Percentiles rank a stretch among this genome's conserved stretches.
Conservation (phyloP, 306 rosid species). For the Crataegus laevigata region DNA sequence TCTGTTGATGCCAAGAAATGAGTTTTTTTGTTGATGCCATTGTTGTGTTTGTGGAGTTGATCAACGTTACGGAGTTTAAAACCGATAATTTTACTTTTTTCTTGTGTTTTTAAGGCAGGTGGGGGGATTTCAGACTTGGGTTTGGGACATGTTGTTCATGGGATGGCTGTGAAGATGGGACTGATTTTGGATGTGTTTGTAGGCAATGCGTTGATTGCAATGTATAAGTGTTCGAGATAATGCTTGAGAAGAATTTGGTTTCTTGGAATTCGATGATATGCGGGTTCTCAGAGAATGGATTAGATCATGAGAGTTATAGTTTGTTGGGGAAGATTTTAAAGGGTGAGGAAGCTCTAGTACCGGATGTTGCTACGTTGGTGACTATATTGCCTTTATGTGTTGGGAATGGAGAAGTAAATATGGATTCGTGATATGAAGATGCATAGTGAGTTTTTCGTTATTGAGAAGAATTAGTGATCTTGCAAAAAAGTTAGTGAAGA, state of each 20-base stretch:
- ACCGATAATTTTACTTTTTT: slow-evolving; percentile 69
- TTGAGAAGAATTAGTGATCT: too few species aligned
- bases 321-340: slow-evolving; percentile 36
- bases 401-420: slow-evolving; percentile 29
- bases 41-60: slow-evolving; percentile 32
- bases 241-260: slow-evolving; percentile 59
- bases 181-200: slow-evolving; percentile 52
- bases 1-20: too few species aligned
- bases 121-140: slow-evolving; percentile 35
- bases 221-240: slow-evolving; percentile 54
- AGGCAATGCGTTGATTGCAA: slow-evolving; percentile 54
- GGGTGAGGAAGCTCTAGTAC: slow-evolving; percentile 33
- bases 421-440: too few species aligned
- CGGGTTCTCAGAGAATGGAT: slow-evolving; percentile 51
- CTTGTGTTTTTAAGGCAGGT: slow-evolving; percentile 63
- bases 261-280: slow-evolving; percentile 71
- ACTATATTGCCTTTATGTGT: slow-evolving; percentile 58
- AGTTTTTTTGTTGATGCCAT: slow-evolving; percentile 41
- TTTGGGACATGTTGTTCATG: slow-evolving; percentile 56
- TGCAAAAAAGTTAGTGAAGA: too few species aligned
- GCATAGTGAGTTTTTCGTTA: too few species aligned
- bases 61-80: slow-evolving; percentile 33
- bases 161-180: slow-evolving; percentile 48
- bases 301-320: slow-evolving; percentile 27
- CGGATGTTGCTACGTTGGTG: slow-evolving; percentile 71